Evolutionary conservation across 257 asterid genomes (phyloP).

Genomic region (Solanum microdontum): DNA sequence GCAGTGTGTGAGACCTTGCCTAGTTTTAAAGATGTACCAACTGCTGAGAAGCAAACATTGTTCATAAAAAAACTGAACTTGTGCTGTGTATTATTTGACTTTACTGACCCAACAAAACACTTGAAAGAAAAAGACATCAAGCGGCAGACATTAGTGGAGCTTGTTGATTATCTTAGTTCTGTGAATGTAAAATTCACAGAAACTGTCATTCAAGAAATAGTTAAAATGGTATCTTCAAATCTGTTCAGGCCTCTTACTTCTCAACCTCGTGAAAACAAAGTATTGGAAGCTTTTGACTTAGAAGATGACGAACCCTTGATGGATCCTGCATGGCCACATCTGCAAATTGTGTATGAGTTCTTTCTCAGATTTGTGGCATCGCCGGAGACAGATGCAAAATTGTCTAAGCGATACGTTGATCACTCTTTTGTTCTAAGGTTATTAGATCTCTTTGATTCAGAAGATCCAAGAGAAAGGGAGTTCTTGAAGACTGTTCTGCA

Average conservation of each 20-base stretch:
- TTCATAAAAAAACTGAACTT: conserved; percentile 36
- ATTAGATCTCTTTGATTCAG: conserved; percentile 56
- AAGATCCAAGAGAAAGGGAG: conserved; percentile 67
- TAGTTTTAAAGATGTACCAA: conserved; percentile 48
- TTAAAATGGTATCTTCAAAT: conserved; percentile 36
- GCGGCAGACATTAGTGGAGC: conserved; percentile 49
- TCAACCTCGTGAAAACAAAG: conserved; percentile 51
- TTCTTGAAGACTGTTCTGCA: conserved; percentile 51
- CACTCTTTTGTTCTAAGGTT: conserved; percentile 47
- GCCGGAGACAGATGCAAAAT: conserved; percentile 60
- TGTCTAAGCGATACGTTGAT: conserved; percentile 54
- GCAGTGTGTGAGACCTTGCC: conserved; percentile 46
- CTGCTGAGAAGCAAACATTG: conserved; percentile 45
- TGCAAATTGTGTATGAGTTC: conserved; percentile 54
- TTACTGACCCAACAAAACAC: conserved; percentile 46
- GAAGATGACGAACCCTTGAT: conserved; percentile 61
- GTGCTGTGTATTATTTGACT: conserved; percentile 50
- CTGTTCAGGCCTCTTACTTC: conserved; percentile 43
- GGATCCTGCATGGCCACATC: conserved; percentile 66
- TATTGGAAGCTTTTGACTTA: conserved; percentile 41
- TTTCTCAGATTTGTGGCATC: conserved; percentile 64
- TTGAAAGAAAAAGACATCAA: conserved; percentile 57
- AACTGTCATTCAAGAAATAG: conserved; percentile 41
- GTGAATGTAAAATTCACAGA: conserved; percentile 46
- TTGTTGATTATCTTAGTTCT: conserved; percentile 44